A percentile compares a stretch with the other conserved stretches of the same genome.
phyloP scores from a whole-genome alignment of 192 early-diverging fungal species.

The Coemansia sp. region DNA sequence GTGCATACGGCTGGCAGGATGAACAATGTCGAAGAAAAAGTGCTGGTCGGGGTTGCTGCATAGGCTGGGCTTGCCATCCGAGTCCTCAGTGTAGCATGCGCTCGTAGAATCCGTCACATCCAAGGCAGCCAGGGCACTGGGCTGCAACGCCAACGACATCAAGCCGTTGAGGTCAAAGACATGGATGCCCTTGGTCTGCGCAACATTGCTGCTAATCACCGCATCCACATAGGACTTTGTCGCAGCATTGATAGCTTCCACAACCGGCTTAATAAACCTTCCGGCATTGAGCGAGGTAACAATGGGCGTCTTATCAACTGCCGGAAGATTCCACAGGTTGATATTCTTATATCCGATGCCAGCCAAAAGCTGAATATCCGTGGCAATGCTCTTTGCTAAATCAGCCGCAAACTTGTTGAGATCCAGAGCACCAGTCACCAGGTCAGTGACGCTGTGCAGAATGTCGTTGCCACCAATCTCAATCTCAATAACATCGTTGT shows the following conservation, averaged over 20 bases:
- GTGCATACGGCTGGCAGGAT: conserved; percentile 49
- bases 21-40: conserved; percentile 42
- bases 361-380: conserved; percentile 23
- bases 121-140: conserved; percentile 18
- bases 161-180: conserved; percentile 29
- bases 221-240: conserved; percentile 12
- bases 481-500: conserved; percentile 39
- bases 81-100: conserved; percentile 26
- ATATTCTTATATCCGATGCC: conserved; percentile 47
- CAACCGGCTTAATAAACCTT: conserved; percentile 11
- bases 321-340: conserved; percentile 45
- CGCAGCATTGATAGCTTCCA: conserved; percentile 24
- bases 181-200: conserved; percentile 18
- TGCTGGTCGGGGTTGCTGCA: conserved; percentile 46
- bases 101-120: conserved; percentile 23
- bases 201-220: conserved; percentile 4
- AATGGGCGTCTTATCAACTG: conserved; percentile 26
- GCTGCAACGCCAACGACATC: conserved; percentile 24
- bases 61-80: conserved; percentile 12
- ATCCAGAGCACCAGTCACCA: conserved; percentile 19
- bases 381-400: conserved; percentile 21
- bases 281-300: conserved; percentile 10
- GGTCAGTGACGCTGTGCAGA: conserved; percentile 9
- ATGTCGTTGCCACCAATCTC: conserved; percentile 50
- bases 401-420: conserved; percentile 18